Evolutionary conservation across 2,329 filamentous ascomycete species (phyloP).

Genomic region (Ustulina deusta): DNA sequence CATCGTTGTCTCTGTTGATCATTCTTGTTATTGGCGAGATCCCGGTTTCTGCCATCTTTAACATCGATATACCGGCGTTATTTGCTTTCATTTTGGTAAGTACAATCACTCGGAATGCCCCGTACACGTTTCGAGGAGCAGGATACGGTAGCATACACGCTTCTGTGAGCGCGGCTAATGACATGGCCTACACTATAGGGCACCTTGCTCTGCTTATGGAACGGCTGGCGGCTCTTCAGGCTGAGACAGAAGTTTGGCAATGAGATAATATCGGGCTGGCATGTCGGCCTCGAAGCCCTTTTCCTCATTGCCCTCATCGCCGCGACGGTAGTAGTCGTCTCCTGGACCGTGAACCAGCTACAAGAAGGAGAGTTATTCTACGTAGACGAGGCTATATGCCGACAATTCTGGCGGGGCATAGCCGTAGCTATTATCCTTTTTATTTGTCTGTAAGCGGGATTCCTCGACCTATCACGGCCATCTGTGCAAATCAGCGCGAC

Average conservation of each 20-base stretch:
- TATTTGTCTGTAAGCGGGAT: constrained; percentile 15
- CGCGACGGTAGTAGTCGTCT: background rate
- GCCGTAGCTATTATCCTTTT: background rate
- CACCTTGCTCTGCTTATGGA: constrained; percentile 33
- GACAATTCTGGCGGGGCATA: constrained; percentile 14
- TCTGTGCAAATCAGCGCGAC: background rate
- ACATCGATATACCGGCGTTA: background rate
- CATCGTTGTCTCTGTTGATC: constrained; percentile 16
- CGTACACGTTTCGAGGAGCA: background rate
- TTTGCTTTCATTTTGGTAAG: constrained; percentile 21
- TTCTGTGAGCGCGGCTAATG: constrained; percentile 15
- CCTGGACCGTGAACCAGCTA: background rate
- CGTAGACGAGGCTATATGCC: background rate
- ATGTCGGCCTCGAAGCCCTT: constrained; percentile 23
- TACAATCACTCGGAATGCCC: background rate
- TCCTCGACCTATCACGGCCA: background rate
- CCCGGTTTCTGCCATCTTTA: background rate
- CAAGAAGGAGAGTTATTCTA: background rate
- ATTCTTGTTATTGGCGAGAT: constrained; percentile 20
- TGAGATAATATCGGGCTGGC: constrained; percentile 34
- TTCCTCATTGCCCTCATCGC: constrained; percentile 16
- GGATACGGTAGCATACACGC: too few relatives aligned
- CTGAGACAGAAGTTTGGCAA: constrained; percentile 26
- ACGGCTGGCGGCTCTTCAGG: constrained; percentile 35
- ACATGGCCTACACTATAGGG: constrained; percentile 12